phyloP scores from a whole-genome alignment of 345 rosid genomes.

The Euclidium syriacum region DNA sequence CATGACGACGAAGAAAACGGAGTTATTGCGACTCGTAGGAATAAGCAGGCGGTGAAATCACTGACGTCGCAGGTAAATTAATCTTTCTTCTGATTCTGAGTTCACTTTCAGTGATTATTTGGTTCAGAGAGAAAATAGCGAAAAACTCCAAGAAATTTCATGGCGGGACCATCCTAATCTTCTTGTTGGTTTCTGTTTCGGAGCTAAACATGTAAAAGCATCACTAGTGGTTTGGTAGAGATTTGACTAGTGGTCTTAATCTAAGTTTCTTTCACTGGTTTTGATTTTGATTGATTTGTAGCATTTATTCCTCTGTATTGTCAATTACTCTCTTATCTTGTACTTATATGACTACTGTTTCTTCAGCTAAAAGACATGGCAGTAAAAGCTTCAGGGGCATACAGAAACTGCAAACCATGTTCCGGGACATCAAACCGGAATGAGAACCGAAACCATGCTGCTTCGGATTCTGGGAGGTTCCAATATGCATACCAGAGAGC shows the following conservation, averaged over 20 bases:
- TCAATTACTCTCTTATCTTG: neutral
- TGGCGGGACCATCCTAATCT: neutral
- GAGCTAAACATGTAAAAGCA: neutral
- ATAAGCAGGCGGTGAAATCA: slow-evolving; percentile 66
- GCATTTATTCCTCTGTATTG: neutral
- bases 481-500: slow-evolving; percentile 64
- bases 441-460: slow-evolving; percentile 42
- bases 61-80: slow-evolving; percentile 73
- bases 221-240: neutral
- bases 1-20: slow-evolving; percentile 45
- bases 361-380: slow-evolving; percentile 91
- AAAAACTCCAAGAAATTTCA: neutral
- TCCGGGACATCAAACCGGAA: slow-evolving; percentile 58
- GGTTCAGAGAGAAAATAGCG: slow-evolving; percentile 14
- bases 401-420: slow-evolving; percentile 86
- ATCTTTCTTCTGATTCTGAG: neutral
- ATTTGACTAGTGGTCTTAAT: neutral
- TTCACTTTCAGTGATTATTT: slow-evolving; percentile 19
- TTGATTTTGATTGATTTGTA: neutral
- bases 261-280: neutral
- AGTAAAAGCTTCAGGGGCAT: slow-evolving; percentile 86
- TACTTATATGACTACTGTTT: neutral
- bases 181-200: neutral
- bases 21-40: slow-evolving; percentile 58
- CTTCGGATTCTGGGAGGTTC: slow-evolving; percentile 64